Percentiles rank a stretch among this genome's conserved stretches.
These are phyloP conservation scores for Helianthus annuus DNA, from an alignment of 129 eudicot species.

Conservation along the genomic window HanXRQr2.0-SUNRISE NC_035447.2:45089365-45089864, in stretches of 20 bases:
- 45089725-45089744: neutral
- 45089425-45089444: too few relatives aligned
- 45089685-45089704: neutral
- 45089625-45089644: neutral
- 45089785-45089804: neutral
- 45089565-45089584: neutral
- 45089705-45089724: constrained; percentile 1
- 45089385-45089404: too few relatives aligned
- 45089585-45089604: neutral
- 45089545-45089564: neutral
- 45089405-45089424: too few relatives aligned
- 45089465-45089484: neutral
- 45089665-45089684: constrained; percentile 15
- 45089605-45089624: neutral
- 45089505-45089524: neutral
- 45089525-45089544: neutral
- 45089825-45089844: neutral
- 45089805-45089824: neutral
- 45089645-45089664: constrained; percentile 13
- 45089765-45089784: neutral
- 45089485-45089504: too few relatives aligned
- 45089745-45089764: neutral
- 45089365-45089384: too few relatives aligned
- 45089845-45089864: neutral
- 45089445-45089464: too few relatives aligned